Evolutionary conservation across 2,329 filamentous ascomycete species (phyloP).

Genomic region (Neopestalotiopsis sp.): DNA sequence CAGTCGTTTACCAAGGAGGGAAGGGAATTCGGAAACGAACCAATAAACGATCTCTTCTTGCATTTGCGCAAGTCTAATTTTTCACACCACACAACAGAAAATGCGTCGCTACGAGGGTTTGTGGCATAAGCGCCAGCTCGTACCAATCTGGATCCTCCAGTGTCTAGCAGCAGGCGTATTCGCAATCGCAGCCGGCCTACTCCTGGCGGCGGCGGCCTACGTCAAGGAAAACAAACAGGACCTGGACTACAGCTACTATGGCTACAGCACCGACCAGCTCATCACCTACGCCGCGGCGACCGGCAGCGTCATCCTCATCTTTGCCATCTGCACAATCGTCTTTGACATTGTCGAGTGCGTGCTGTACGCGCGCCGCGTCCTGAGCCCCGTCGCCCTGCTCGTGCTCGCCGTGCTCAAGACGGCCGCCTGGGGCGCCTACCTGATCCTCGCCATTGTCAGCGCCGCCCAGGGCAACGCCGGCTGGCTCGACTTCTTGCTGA

Average conservation of each 20-base stretch:
- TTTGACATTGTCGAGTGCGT: constrained; percentile 24
- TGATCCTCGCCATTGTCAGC: constrained; percentile 20
- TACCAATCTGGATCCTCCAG: constrained; percentile 28
- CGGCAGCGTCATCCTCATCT: constrained; percentile 23
- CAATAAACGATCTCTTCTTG: neutral
- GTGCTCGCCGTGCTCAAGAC: constrained; percentile 23
- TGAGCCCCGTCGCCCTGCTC: constrained; percentile 25
- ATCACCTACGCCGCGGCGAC: constrained; percentile 15
- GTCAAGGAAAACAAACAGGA: constrained; percentile 8
- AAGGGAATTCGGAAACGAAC: neutral
- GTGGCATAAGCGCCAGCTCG: constrained; percentile 27
- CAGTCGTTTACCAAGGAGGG: neutral
- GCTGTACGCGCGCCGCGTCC: constrained; percentile 19
- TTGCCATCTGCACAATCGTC: constrained; percentile 23
- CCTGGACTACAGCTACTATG: constrained; percentile 18
- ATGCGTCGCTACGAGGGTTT: constrained; percentile 25
- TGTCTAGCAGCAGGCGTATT: constrained; percentile 20
- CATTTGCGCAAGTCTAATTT: neutral
- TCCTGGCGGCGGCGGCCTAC: constrained; percentile 20
- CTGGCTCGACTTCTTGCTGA: constrained; percentile 20
- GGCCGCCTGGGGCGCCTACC: constrained; percentile 23
- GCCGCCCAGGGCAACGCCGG: constrained; percentile 13
- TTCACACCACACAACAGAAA: neutral
- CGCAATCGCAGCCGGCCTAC: constrained; percentile 18
- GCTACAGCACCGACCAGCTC: constrained; percentile 18